These are phyloP conservation scores for Globisporangium irregulare DNA, from an alignment of 352 stramenopile species.

Conservation along the genomic window DNA sequence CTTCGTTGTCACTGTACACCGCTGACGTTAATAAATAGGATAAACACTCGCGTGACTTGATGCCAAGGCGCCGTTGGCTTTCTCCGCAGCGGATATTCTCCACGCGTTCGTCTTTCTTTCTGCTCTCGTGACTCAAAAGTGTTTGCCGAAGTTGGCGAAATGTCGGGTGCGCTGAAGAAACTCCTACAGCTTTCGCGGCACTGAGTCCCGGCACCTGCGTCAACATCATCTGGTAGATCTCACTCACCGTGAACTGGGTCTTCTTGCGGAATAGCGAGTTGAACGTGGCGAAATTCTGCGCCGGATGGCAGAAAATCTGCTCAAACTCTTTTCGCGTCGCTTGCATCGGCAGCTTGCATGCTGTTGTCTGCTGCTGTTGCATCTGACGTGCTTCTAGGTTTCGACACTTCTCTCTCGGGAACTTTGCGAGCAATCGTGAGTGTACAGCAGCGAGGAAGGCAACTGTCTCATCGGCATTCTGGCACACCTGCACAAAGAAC, in stretches of 20 bases:
- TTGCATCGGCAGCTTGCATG: conserved; percentile 12
- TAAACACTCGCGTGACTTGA: conserved; percentile 32
- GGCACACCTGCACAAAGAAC: conserved; percentile 79
- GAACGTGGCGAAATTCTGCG: conserved; percentile 53
- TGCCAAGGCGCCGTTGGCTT: conserved; percentile 41
- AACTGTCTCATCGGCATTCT: conserved; percentile 77
- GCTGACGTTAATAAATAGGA: conserved; percentile 30
- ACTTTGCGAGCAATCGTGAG: conserved; percentile 51
- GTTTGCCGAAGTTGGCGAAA: conserved; percentile 48
- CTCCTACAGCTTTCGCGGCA: conserved; percentile 42
- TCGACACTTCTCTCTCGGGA: conserved; percentile 33
- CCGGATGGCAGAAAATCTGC: conserved; percentile 44
- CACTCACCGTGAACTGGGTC: conserved; percentile 56
- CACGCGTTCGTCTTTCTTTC: conserved; percentile 19
- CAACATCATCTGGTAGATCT: conserved; percentile 85
- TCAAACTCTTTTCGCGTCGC: conserved; percentile 18
- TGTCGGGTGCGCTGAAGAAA: conserved; percentile 44
- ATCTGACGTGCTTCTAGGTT: conserved; percentile 30
- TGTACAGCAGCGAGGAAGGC: conserved; percentile 69
- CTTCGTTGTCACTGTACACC: conserved; percentile 30
- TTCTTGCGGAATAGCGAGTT: conserved; percentile 80
- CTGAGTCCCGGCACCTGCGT: conserved; percentile 68
- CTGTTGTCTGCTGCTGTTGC: too few species aligned
- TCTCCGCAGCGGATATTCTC: conserved; percentile 51
- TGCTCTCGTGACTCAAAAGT: conserved; percentile 17